phyloP scores from a whole-genome alignment of 805 yeast species.

The Barnettozyma wickerhamii region DNA sequence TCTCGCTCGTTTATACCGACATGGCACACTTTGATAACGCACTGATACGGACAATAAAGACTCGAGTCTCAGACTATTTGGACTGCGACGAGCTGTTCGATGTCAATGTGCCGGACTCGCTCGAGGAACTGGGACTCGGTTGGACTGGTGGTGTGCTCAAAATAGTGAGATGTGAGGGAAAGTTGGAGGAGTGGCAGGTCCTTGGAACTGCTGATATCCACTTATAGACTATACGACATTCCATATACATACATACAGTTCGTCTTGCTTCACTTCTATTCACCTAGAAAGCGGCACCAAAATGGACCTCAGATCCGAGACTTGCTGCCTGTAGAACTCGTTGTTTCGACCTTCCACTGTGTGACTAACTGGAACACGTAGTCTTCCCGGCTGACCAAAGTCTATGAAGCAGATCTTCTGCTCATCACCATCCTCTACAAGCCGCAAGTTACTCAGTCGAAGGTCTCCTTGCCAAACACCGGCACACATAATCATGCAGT shows the following conservation, averaged over 20 bases:
- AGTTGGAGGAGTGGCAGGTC: constrained; percentile 62
- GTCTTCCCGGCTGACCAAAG: not conserved
- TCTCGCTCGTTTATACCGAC: constrained; percentile 65
- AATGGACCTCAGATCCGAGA: too few relatives aligned
- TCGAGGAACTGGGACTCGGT: constrained; percentile 31
- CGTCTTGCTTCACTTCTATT: too few relatives aligned
- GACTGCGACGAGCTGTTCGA: constrained; percentile 27
- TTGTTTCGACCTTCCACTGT: too few relatives aligned
- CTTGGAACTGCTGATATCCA: constrained; percentile 44
- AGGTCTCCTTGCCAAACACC: not conserved
- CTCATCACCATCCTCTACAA: not conserved
- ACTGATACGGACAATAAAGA: constrained; percentile 54
- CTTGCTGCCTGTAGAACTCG: too few relatives aligned
- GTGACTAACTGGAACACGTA: too few relatives aligned
- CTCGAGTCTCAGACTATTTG: constrained; percentile 61
- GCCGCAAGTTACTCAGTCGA: not conserved
- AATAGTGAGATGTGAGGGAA: constrained; percentile 68
- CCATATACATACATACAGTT: not conserved
- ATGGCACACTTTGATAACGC: constrained; percentile 65
- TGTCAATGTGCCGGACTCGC: constrained; percentile 15
- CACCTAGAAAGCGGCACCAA: too few relatives aligned
- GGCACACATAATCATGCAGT: not conserved
- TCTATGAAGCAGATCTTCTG: not conserved
- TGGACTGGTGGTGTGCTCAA: constrained; percentile 65
- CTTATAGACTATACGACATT: constrained; percentile 1